These are phyloP conservation scores for Metschnikowia anglica DNA, from an alignment of 805 yeast genomes.

Conservation along the genomic window DNA sequence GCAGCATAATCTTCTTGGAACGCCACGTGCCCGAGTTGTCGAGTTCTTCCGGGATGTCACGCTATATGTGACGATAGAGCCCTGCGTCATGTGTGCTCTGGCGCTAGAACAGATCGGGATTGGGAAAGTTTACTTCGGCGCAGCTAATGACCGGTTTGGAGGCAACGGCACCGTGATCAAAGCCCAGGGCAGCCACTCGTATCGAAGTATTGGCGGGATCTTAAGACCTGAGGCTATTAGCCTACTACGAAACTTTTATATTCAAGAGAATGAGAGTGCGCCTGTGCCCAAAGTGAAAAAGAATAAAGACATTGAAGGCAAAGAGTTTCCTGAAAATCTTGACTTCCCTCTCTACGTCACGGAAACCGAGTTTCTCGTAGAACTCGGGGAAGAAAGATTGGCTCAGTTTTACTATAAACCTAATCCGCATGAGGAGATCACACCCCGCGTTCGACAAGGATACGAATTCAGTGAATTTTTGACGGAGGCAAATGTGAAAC, in stretches of 20 bases:
- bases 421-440: slow-evolving; percentile 12
- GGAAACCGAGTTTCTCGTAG: slow-evolving; percentile 46
- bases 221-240: slow-evolving; percentile 79
- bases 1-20: slow-evolving; percentile 9
- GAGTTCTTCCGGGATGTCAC: slow-evolving; percentile 54
- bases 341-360: slow-evolving; percentile 54
- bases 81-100: slow-evolving; percentile 97
- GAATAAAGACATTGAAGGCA: slow-evolving; percentile 56
- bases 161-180: slow-evolving; percentile 88
- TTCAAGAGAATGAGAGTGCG: slow-evolving; percentile 80
- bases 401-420: slow-evolving; percentile 10
- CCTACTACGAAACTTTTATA: slow-evolving; percentile 77
- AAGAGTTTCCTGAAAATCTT: slow-evolving; percentile 57
- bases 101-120: slow-evolving; percentile 81
- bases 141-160: slow-evolving; percentile 94
- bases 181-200: slow-evolving; percentile 40
- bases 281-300: slow-evolving; percentile 78
- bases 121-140: slow-evolving; percentile 77
- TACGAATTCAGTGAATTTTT: slow-evolving; percentile 10
- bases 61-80: slow-evolving; percentile 93
- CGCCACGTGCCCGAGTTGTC: slow-evolving; percentile 19
- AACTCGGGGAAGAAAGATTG: slow-evolving; percentile 46
- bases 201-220: slow-evolving; percentile 72
- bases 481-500: background rate
- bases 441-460: slow-evolving; percentile 11